A percentile compares a stretch with the other conserved stretches of the same genome.
Evolutionary conservation across 2,329 filamentous ascomycete genomes (phyloP).

Genomic region (Aschersonia sp.): DNA sequence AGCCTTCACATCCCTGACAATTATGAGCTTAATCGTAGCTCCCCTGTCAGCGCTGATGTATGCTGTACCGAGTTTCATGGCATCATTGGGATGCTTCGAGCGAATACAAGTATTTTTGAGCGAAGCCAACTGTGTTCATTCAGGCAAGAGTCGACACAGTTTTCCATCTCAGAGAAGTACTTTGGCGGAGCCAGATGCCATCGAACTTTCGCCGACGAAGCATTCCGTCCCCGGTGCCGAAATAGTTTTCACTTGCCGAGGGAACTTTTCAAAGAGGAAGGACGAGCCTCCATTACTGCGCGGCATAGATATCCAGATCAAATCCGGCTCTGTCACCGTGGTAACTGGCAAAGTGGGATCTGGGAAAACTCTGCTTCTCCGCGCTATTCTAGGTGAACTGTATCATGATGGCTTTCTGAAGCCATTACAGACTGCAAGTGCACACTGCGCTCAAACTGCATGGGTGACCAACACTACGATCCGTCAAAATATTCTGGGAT

Average conservation of each 20-base stretch:
- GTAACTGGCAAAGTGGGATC: neutral
- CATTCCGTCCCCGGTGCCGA: no score
- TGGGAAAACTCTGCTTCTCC: neutral
- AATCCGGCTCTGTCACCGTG: neutral
- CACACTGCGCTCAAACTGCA: slow-evolving; percentile 18
- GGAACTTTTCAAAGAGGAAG: neutral
- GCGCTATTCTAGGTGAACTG: neutral
- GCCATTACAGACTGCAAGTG: neutral
- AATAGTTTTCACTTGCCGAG: no score
- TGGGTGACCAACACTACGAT: slow-evolving; percentile 20
- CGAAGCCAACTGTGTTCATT: neutral
- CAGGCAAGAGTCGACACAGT: no score
- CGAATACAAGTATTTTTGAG: slow-evolving; percentile 8
- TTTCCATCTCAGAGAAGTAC: no score
- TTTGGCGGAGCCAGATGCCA: no score
- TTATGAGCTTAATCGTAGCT: slow-evolving; percentile 9
- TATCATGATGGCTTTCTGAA: slow-evolving; percentile 2
- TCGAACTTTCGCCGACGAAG: no score
- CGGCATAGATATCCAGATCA: neutral
- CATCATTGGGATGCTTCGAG: slow-evolving; percentile 11
- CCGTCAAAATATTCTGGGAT: slow-evolving; percentile 22
- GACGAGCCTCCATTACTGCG: neutral
- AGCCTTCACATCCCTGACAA: slow-evolving; percentile 11
- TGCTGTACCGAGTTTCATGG: slow-evolving; percentile 8
- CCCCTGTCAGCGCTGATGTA: slow-evolving; percentile 9